Evolutionary conservation across 305 asterid genomes (phyloP).

Genomic region (Fraxinus paxiana): DNA sequence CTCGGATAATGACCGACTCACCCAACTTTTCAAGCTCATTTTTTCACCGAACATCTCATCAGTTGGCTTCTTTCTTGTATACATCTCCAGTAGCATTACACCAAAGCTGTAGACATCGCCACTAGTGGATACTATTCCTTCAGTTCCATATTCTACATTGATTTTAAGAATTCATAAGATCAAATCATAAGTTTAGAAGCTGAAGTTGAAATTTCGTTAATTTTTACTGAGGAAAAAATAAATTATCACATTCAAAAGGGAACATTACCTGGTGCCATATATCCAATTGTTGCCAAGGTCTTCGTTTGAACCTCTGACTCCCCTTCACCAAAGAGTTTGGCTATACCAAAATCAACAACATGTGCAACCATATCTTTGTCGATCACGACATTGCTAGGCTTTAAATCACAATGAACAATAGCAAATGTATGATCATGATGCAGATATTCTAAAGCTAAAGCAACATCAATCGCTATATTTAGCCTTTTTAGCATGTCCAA

Average conservation of each 20-base stretch:
- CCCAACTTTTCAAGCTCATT: not conserved
- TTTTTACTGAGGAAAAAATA: not conserved
- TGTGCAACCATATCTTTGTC: not conserved
- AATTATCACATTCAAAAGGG: not conserved
- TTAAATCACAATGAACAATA: not conserved
- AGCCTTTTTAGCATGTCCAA: not conserved
- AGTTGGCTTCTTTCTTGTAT: not conserved
- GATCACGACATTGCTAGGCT: not conserved
- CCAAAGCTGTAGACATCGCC: not conserved
- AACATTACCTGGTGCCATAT: not conserved
- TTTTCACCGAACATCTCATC: not conserved
- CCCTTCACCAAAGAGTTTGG: not conserved
- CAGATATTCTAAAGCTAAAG: not conserved
- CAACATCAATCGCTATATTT: not conserved
- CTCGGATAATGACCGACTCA: not conserved
- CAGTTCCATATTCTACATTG: not conserved
- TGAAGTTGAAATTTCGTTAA: not conserved
- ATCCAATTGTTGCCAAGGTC: not conserved
- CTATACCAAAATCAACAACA: not conserved
- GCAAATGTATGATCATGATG: not conserved
- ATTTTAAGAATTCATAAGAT: not conserved
- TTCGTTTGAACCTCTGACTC: not conserved
- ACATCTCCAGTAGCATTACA: not conserved
- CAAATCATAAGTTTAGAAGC: not conserved
- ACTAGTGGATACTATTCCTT: not conserved